Base-by-base conservation (phyloP, 768 basidiomycete genomes). In the Aureoboletus auriporus region DNA sequence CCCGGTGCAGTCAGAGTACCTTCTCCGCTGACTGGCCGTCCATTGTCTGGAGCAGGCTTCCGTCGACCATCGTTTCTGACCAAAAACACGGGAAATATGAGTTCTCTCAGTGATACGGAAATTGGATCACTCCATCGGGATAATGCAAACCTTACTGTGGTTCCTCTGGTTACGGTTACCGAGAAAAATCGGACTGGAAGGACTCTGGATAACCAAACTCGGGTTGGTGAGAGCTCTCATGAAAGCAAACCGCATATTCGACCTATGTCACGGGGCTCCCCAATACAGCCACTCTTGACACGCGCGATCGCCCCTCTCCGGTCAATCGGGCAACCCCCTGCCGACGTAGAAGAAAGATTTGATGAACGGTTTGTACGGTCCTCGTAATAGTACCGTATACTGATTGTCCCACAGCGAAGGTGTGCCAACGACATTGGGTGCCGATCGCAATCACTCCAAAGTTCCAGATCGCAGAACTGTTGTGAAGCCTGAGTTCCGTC, bases 11-110 rank as follows among this genome's bases (percentile, higher is more conserved):
- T 42, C 13, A 50, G 40, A 6, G 23, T 48, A 11, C 49, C 56
- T 20, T 63, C 58, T 23, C 51, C 58, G 6, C 39, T 61, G 36
- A 30, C 33, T 12, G 36, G 45, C 46, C 50, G 26, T 26, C 57
- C 31, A 8, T 45, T 37, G 26, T 44, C 52, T 31, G 47, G 42
- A 23, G 34, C 40, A 11, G 35, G 30, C 29, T 5, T 39, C 12
- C 47, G 0, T 42, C 56, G 26, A 9, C 46, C 53, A 5, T 50
- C 49, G 1, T 38, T 40, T 28, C 50, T 10, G 5, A 20, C 30
- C 1, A 30, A 42, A 27, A 23, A 35, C 46, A 29, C 31, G 0
- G 42, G 47, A 16, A 49, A 43, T 4, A 23, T 30, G 11, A 12
- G 12, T 11, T 42, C 44, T 17, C 29, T 42, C 31, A 38, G 23